phyloP scores from a whole-genome alignment of 2,329 filamentous ascomycete genomes.

The Macrophomina pseudophaseolina region DNA sequence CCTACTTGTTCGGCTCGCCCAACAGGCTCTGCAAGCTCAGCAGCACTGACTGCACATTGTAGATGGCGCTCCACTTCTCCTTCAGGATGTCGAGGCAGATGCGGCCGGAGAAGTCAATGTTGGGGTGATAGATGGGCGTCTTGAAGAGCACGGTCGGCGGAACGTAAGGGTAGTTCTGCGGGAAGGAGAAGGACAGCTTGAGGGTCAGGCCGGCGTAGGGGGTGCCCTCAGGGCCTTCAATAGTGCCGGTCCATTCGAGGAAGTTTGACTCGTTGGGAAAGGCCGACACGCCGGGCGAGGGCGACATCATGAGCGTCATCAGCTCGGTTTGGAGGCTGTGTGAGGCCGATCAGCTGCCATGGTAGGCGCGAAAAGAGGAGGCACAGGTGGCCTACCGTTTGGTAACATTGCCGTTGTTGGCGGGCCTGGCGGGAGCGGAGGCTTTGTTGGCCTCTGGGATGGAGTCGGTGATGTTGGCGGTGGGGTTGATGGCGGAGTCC shows the following conservation, averaged over 20 bases:
- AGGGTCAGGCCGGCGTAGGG: constrained; percentile 87
- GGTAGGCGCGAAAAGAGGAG: background rate
- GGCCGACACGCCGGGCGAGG: constrained; percentile 90
- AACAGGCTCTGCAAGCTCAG: constrained; percentile 93
- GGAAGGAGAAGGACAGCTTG: constrained; percentile 92
- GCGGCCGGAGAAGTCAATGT: constrained; percentile 94
- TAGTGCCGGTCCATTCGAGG: constrained; percentile 91
- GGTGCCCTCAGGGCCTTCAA: constrained; percentile 87
- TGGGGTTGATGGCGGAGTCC: constrained; percentile 26
- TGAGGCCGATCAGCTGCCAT: constrained; percentile 23
- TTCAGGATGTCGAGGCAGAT: constrained; percentile 98
- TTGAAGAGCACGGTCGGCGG: constrained; percentile 94
- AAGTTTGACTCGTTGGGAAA: constrained; percentile 94
- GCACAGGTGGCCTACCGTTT: constrained; percentile 47
- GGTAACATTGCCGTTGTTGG: constrained; percentile 51
- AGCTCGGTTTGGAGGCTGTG: constrained; percentile 90
- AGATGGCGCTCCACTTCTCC: constrained; percentile 98
- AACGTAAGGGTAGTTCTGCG: constrained; percentile 89
- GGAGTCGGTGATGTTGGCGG: constrained; percentile 33
- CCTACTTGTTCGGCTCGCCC: constrained; percentile 97
- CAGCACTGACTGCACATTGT: constrained; percentile 93
- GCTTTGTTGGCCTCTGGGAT: constrained; percentile 36
- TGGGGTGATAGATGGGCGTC: constrained; percentile 98
- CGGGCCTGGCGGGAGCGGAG: constrained; percentile 34
- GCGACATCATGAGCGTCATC: constrained; percentile 97